Evolutionary conservation across 169 alveolate species (phyloP), one percentile per base, ranked within the genome.

Genomic region (Miamiensis avidus): DNA sequence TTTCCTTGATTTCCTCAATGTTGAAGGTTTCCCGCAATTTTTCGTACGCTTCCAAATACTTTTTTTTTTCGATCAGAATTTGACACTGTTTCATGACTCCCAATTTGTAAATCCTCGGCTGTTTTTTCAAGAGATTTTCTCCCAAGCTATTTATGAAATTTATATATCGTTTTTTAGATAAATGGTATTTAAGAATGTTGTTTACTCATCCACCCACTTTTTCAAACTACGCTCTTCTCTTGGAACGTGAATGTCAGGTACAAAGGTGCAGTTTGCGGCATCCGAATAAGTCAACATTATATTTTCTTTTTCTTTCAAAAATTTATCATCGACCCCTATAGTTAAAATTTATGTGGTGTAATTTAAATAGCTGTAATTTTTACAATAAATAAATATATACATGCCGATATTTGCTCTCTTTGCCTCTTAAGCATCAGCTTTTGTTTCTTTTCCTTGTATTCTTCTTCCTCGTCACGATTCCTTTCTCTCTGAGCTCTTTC

Each of bases 251-350:
- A 82, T 81, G 29, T 78, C 82, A 28, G 87, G 87, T 34, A 34
- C 34, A 25, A 82, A 82, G 29, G 87, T 82, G 29, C 87, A 82
- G 34, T 82, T 82, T 74, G 72, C 74, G 1, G 87, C 87, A 32
- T 82, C 87, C 26, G 87, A 73, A 31, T 74, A 75, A 0, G 87
- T 82, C 87, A 82, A 34, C 87, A 82, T 82, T 15, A 82, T 82
- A 49, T 82, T 82, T 15, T 75, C 32, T 74, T 75, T 82, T 49
- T 82, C 87, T n/a, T 75, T 32, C 29, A 29, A 29, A 75, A 73
- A 82, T 33, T 30, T 29, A 28, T 82, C 82, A 74, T 75, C 29
- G 29, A 34, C 82, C 87, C 87, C 74, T 20, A 82, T n/a, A n/a
- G n/a, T n/a, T n/a, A n/a, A n/a, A n/a, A n/a, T n/a, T n/a, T n/a